phyloP scores from a whole-genome alignment of 164 flowering plant genomes.

The Dillenia suffruticosa region DNA sequence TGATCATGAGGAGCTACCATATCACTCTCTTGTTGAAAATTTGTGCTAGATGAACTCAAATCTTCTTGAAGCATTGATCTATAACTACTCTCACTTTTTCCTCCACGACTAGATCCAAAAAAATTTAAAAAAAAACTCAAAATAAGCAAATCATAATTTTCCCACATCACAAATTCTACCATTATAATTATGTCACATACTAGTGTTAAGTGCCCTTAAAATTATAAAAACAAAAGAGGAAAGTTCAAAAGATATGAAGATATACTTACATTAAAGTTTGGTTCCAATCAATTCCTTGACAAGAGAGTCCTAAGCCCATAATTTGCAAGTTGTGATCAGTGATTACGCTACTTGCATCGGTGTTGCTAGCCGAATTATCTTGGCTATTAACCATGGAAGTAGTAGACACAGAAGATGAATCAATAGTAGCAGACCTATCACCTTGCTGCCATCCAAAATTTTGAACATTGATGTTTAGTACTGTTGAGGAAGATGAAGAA shows the following conservation, averaged over 20 bases:
- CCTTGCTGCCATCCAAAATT: constrained; percentile 32
- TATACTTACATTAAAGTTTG: constrained; percentile 40
- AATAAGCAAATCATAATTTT: background rate
- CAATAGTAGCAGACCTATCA: constrained; percentile 16
- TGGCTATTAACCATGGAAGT: constrained; percentile 7
- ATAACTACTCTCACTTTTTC: constrained; percentile 41
- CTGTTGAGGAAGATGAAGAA: constrained; percentile 17
- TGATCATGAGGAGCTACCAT: constrained; percentile 11
- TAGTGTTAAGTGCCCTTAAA: background rate
- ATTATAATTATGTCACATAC: background rate
- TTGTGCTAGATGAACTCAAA: constrained; percentile 9
- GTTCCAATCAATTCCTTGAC: constrained; percentile 37
- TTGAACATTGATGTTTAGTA: constrained; percentile 13
- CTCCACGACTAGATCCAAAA: constrained; percentile 27
- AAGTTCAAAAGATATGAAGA: background rate
- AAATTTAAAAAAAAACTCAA: constrained; percentile 2
- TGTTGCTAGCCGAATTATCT: background rate
- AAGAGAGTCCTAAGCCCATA: constrained; percentile 56
- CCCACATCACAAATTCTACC: background rate
- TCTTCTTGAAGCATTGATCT: constrained; percentile 50
- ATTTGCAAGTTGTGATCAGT: constrained; percentile 33
- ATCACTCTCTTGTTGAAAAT: constrained; percentile 25
- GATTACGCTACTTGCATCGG: background rate
- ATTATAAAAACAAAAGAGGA: background rate
- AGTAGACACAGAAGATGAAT: constrained; percentile 21